Evolutionary conservation across 2,329 filamentous ascomycete genomes (phyloP).

Genomic region (Colletotrichum sp.): DNA sequence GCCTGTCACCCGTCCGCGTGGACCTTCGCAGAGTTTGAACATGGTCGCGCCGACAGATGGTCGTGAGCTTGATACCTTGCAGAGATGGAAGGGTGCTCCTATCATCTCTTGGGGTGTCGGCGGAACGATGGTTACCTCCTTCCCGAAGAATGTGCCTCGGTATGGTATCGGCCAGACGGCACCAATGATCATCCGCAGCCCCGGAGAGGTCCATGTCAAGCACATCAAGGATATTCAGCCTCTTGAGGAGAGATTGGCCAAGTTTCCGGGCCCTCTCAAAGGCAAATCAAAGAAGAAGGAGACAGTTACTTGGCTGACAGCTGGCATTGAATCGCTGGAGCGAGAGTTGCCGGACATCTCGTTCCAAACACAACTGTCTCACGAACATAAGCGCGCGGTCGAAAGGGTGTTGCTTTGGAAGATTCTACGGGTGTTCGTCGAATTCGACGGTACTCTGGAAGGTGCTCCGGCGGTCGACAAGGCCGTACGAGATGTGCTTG

Average conservation of each 20-base stretch:
- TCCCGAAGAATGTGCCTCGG: conserved; percentile 86
- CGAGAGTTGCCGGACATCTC: conserved; percentile 55
- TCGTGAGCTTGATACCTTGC: conserved; percentile 74
- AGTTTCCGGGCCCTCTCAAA: conserved; percentile 89
- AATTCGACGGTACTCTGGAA: conserved; percentile 84
- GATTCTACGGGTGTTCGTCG: conserved; percentile 79
- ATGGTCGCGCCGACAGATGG: conserved; percentile 69
- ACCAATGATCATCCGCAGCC: conserved; percentile 81
- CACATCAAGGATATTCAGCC: conserved; percentile 77
- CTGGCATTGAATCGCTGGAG: conserved; percentile 78
- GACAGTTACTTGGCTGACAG: conserved; percentile 77
- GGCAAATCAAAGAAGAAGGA: conserved; percentile 97
- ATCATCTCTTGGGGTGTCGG: conserved; percentile 89
- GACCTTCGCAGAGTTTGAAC: conserved; percentile 60
- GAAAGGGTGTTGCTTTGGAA: conserved; percentile 91
- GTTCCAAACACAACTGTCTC: conserved; percentile 53
- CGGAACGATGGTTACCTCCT: conserved; percentile 80
- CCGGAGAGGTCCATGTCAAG: conserved; percentile 82
- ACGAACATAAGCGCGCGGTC: conserved; percentile 72
- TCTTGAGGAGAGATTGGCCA: conserved; percentile 72
- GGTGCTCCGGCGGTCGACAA: conserved; percentile 74
- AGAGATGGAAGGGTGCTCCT: conserved; percentile 90
- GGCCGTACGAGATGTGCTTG: conserved; percentile 76
- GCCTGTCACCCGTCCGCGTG: conserved; percentile 48
- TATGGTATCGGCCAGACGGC: conserved; percentile 76